These are phyloP conservation scores for Colletotrichum melonis DNA, from an alignment of 2,329 filamentous ascomycete species.

Conservation along the genomic window DNA sequence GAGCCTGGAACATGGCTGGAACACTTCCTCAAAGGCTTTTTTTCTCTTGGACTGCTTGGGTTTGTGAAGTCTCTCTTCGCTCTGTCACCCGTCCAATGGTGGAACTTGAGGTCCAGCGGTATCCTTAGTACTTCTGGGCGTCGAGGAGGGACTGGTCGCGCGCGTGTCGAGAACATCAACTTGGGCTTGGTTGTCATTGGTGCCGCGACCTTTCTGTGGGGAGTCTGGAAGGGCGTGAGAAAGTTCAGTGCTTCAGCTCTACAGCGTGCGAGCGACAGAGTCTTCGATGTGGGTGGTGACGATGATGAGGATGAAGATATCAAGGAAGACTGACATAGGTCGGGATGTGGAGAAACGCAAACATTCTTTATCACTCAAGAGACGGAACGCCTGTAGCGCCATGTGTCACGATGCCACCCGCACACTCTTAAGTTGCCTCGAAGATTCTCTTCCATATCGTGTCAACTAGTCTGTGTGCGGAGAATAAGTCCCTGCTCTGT, in stretches of 20 bases:
- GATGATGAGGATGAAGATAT: conserved; percentile 66
- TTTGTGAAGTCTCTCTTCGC: conserved; percentile 84
- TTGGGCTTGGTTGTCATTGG: conserved; percentile 85
- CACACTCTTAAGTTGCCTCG: conserved; percentile 99
- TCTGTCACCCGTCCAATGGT: conserved; percentile 81
- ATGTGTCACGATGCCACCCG: conserved; percentile 53
- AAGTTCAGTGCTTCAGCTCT: conserved; percentile 79
- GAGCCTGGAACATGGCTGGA: conserved; percentile 75
- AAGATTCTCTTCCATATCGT: conserved; percentile 80
- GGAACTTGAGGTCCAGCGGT: conserved; percentile 75
- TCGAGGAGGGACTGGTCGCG: conserved; percentile 75
- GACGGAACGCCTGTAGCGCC: conserved; percentile 31
- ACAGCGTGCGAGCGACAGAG: conserved; percentile 80
- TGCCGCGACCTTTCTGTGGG: conserved; percentile 83
- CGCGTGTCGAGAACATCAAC: conserved; percentile 81
- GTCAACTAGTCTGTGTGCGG: conserved; percentile 98
- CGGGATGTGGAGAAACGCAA: conserved; percentile 19
- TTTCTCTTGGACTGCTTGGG: conserved; percentile 88
- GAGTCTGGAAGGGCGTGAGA: conserved; percentile 84
- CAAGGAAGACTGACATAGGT: conserved; percentile 34
- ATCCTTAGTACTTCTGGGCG: conserved; percentile 63
- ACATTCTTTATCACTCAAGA: conserved; percentile 17
- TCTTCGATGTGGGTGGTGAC: conserved; percentile 81
- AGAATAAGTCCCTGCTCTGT: conserved; percentile 69
- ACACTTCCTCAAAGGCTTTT: conserved; percentile 90